Conservation (phyloP, 345 rosid genomes). For the Kandelia obovata region DNA sequence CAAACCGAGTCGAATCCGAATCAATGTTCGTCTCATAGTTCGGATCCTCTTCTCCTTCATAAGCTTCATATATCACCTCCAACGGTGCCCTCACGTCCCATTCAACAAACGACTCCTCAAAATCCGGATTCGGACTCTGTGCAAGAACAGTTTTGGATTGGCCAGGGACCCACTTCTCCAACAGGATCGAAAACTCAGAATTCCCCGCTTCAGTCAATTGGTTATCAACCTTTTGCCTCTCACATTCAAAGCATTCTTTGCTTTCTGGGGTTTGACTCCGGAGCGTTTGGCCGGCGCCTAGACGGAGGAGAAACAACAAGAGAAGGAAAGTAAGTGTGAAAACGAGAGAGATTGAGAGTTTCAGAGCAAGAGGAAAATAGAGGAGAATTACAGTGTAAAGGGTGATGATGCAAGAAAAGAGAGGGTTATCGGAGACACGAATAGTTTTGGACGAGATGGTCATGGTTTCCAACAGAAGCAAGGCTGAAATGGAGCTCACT, state of each 20-base stretch:
- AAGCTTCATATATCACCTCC: constrained; percentile 70
- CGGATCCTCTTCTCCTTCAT: constrained; percentile 46
- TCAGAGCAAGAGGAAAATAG: constrained; percentile 42
- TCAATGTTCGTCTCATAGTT: constrained; percentile 2
- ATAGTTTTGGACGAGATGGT: not conserved
- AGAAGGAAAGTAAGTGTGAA: constrained; percentile 42
- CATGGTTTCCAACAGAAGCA: constrained; percentile 5
- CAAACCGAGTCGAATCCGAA: not conserved
- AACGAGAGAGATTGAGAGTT: constrained; percentile 47
- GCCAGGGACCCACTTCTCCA: constrained; percentile 22
- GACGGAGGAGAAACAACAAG: constrained; percentile 50
- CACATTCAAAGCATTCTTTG: not conserved
- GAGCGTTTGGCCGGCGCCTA: constrained; percentile 35
- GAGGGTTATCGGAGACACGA: constrained; percentile 35
- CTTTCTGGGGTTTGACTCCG: constrained; percentile 6
- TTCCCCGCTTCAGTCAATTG: not conserved
- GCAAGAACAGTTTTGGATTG: not conserved
- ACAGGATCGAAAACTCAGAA: constrained; percentile 2
- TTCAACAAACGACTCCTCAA: constrained; percentile 42
- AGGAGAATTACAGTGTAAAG: constrained; percentile 47
- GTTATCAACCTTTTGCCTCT: not conserved
- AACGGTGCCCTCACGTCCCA: constrained; percentile 85
- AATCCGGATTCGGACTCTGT: constrained; percentile 11
- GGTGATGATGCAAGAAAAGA: constrained; percentile 52
- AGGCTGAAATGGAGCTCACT: constrained; percentile 6